Base-by-base conservation (phyloP, 176 grass and related monocot genomes). In the Thalia dealbata region DNA sequence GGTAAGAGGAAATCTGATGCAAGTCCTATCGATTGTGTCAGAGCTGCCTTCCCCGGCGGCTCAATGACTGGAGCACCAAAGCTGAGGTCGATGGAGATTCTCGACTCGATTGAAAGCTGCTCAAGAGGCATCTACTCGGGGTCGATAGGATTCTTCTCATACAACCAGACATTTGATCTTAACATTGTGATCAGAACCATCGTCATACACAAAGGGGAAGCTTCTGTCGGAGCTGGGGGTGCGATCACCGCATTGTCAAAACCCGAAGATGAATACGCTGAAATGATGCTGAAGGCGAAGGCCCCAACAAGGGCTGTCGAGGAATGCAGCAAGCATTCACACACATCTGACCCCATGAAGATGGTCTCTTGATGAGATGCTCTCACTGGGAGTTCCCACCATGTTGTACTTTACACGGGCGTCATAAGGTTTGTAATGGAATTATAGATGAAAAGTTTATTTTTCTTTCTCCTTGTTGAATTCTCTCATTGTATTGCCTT, bases 41-140 rank as follows among this genome's bases (percentile, higher is more conserved):
- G 75, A 79, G 89, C 93, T 50, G 87, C 90, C 21, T 97, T 97
- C 30, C 95, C 93, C 28, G 93, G 93, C 19, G 89, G 95, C 61
- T 97, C 93, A 21, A 97, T 97, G 93, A 91, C 95, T 3, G 95
- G 95, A 0, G 95, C 90, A 43, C 95, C 95, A 0, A 99, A 99
- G 88, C 80, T 93, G n/a, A 81, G 95, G 71, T 93, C 95, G 14
- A 91, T 99, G 87, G 90, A 91, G 74, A 81, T 99, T 61, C 95
- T 99, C 1, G 95, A 99, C 78, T 84, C 79, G 18, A 59, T 99
- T 6, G 90, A 99, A 64, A 88, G 67, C 26, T 86, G 87, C 45
- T 81, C 90, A 0, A 99, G 90, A 75, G 95, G 95, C n/a, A 73
- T 99, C 12, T 99, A 99, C 75, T 99, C 95, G 2, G 90, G 95